These are phyloP conservation scores for Chenopodium berlandieri DNA, from an alignment of 148 eudicot species.

Conservation along the genomic window DNA sequence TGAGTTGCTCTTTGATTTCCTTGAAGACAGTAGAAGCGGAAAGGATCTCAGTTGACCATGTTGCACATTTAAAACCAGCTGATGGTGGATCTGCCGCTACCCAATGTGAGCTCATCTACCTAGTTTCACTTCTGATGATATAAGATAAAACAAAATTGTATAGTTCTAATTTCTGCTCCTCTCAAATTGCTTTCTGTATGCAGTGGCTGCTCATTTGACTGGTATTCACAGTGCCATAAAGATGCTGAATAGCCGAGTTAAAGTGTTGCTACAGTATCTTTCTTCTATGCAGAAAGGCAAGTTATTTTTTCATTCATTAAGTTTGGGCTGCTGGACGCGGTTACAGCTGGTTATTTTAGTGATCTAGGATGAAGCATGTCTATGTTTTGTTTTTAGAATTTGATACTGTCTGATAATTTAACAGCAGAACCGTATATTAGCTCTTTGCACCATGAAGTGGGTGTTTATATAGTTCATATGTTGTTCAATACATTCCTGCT, in stretches of 20 bases:
- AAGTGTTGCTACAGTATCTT: slow-evolving; percentile 88
- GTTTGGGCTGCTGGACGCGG: neutral
- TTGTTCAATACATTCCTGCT: neutral
- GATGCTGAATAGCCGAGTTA: slow-evolving; percentile 91
- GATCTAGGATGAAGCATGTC: neutral
- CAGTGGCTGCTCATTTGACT: slow-evolving; percentile 95
- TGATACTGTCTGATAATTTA: neutral
- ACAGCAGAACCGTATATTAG: neutral
- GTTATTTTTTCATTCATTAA: neutral
- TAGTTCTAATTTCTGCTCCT: neutral
- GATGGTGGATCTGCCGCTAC: slow-evolving; percentile 99
- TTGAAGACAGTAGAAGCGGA: slow-evolving; percentile 95
- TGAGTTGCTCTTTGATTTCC: slow-evolving; percentile 24
- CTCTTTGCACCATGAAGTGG: neutral
- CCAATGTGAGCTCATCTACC: slow-evolving; percentile 54
- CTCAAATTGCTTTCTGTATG: slow-evolving; percentile 19
- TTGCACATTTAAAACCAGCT: slow-evolving; percentile 96
- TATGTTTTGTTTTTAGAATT: neutral
- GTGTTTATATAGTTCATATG: neutral
- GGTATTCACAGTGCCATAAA: slow-evolving; percentile 96
- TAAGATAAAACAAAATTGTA: neutral
- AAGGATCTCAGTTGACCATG: slow-evolving; percentile 95
- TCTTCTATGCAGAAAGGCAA: slow-evolving; percentile 89
- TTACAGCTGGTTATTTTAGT: neutral
- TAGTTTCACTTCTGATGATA: slow-evolving; percentile 6